These are phyloP conservation scores for Blastobotrys americana DNA, from an alignment of 805 yeast species.

Conservation along the genomic window DNA sequence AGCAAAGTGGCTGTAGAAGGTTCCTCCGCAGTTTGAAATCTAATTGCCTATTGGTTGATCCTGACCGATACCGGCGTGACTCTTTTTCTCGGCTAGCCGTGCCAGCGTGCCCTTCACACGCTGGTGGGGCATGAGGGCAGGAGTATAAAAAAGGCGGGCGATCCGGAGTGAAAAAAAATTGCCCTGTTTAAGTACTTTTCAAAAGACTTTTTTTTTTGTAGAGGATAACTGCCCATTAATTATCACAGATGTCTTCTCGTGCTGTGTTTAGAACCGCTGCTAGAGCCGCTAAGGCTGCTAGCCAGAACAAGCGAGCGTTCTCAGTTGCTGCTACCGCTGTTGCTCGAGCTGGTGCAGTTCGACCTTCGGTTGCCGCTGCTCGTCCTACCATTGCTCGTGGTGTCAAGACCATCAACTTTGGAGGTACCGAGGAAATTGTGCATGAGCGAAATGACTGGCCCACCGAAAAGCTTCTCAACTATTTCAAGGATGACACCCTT, in stretches of 20 bases:
- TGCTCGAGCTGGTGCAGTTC: slow-evolving; percentile 41
- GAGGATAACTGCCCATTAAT: background rate
- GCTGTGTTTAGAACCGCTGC: slow-evolving; percentile 40
- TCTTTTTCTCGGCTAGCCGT: background rate
- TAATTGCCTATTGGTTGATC: background rate
- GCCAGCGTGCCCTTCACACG: background rate
- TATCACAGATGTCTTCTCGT: slow-evolving; percentile 18
- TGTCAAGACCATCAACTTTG: slow-evolving; percentile 92
- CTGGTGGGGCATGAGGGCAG: background rate
- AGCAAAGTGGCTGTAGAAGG: too few relatives aligned
- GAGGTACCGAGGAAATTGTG: slow-evolving; percentile 89
- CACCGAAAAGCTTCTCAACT: slow-evolving; percentile 86
- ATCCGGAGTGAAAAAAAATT: background rate
- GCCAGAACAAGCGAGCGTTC: slow-evolving; percentile 54
- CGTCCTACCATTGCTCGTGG: slow-evolving; percentile 68
- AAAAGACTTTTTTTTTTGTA: background rate
- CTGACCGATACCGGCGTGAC: background rate
- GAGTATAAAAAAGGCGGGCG: slow-evolving; percentile 4
- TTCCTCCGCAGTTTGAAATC: too few relatives aligned
- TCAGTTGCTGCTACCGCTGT: slow-evolving; percentile 39
- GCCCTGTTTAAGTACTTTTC: background rate
- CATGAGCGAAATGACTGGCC: slow-evolving; percentile 99
- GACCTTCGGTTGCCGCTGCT: slow-evolving; percentile 36
- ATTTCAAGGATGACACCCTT: slow-evolving; percentile 96
- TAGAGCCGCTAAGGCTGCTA: slow-evolving; percentile 36